Evolutionary conservation across 2,329 filamentous ascomycete genomes (phyloP).

Genomic region (Fusarium pseudoanthophilum): DNA sequence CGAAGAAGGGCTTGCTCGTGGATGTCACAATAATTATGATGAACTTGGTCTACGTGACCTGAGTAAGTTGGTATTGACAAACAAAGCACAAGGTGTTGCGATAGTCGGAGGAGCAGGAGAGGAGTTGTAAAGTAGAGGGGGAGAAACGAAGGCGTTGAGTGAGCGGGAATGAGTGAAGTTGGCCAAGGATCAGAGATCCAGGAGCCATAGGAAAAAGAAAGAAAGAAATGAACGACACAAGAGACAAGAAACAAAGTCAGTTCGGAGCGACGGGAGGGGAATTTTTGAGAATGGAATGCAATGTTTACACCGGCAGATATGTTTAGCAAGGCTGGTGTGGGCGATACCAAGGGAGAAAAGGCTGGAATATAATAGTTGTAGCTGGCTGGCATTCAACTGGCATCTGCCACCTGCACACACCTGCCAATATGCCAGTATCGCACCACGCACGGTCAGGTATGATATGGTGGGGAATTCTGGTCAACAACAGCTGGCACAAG

Average conservation of each 20-base stretch:
- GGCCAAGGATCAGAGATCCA: slow-evolving; percentile 22
- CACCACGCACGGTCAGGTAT: slow-evolving; percentile 19
- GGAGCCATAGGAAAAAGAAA: background rate
- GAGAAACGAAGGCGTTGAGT: slow-evolving; percentile 19
- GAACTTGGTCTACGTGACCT: background rate
- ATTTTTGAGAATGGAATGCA: slow-evolving; percentile 44
- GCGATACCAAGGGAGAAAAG: slow-evolving; percentile 33
- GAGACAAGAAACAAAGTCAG: slow-evolving; percentile 34
- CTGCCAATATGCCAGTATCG: slow-evolving; percentile 25
- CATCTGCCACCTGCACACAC: slow-evolving; percentile 39
- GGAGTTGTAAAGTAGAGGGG: slow-evolving; percentile 21
- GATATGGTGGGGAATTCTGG: slow-evolving; percentile 30
- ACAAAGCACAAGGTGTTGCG: slow-evolving; percentile 17
- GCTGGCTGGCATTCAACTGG: slow-evolving; percentile 37
- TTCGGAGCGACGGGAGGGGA: slow-evolving; percentile 10
- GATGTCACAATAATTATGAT: slow-evolving; percentile 9
- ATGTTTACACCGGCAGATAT: slow-evolving; percentile 44
- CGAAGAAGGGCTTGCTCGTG: slow-evolving; percentile 19
- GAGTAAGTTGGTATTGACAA: slow-evolving; percentile 5
- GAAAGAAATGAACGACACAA: slow-evolving; percentile 19
- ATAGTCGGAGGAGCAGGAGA: slow-evolving; percentile 7
- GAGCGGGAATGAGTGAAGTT: slow-evolving; percentile 4
- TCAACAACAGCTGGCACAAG: slow-evolving; percentile 20
- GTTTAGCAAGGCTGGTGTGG: slow-evolving; percentile 41
- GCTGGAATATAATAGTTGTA: slow-evolving; percentile 31